phyloP scores from a whole-genome alignment of 2,329 filamentous ascomycete genomes.

The Chalaropsis thielavioides region DNA sequence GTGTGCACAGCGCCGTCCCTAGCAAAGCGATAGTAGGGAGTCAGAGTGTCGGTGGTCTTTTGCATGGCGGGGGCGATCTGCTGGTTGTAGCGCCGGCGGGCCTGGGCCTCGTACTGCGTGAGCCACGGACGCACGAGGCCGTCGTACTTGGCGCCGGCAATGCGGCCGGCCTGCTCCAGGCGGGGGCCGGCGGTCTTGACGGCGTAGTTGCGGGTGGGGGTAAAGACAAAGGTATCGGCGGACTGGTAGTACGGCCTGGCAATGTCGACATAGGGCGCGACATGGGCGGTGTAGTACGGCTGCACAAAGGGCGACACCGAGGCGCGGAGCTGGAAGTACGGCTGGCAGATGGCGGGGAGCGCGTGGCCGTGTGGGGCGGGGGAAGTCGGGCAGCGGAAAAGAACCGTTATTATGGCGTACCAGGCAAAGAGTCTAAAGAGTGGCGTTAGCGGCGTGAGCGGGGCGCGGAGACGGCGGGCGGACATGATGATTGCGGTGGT shows the following conservation, averaged over 20 bases:
- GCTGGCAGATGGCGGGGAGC: constrained; percentile 67
- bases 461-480: neutral
- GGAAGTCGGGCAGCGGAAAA: constrained; percentile 68
- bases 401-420: constrained; percentile 67
- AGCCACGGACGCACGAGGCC: constrained; percentile 63
- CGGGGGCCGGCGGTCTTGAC: constrained; percentile 63
- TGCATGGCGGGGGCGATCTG: constrained; percentile 60
- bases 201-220: constrained; percentile 51
- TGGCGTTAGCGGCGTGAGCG: neutral
- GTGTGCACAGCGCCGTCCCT: constrained; percentile 49
- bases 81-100: constrained; percentile 52
- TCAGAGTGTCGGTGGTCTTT: constrained; percentile 39
- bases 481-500: neutral
- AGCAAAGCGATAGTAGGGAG: constrained; percentile 59
- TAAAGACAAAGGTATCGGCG: constrained; percentile 48
- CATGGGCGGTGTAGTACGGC: constrained; percentile 76
- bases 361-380: constrained; percentile 50
- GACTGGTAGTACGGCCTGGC: constrained; percentile 60
- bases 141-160: constrained; percentile 61
- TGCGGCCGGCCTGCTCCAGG: constrained; percentile 51
- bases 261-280: constrained; percentile 65
- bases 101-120: constrained; percentile 45
- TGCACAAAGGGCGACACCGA: constrained; percentile 56
- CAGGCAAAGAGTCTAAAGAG: constrained; percentile 56
- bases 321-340: constrained; percentile 56